Conservation (phyloP, 164 flowering plant genomes). For the Vitis riparia region DNA sequence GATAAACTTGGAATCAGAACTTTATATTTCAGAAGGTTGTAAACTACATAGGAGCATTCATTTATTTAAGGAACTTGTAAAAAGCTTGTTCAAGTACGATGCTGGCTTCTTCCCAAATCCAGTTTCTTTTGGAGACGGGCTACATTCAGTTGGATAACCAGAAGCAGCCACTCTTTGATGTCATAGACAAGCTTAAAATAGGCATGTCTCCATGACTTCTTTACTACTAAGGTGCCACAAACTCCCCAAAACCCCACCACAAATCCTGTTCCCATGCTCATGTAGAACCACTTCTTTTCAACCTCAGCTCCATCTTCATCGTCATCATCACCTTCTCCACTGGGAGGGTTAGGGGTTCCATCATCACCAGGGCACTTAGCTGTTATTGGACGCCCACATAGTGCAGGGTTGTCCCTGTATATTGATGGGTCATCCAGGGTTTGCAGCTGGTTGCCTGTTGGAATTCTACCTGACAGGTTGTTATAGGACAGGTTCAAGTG, state of each 20-base stretch:
- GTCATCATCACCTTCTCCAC: neutral
- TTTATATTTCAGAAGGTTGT: too few species aligned
- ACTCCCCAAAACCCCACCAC: too few species aligned
- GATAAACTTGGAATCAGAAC: too few species aligned
- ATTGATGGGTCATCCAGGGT: slow-evolving; percentile 9
- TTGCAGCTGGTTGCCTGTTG: too few species aligned
- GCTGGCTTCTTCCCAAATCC: neutral
- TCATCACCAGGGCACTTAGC: slow-evolving; percentile 8
- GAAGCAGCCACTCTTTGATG: neutral
- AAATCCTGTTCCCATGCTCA: too few species aligned
- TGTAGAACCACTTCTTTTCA: too few species aligned
- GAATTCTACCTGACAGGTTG: too few species aligned
- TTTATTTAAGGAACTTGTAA: too few species aligned
- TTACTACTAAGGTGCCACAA: neutral
- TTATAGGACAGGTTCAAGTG: too few species aligned
- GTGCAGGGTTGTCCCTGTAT: slow-evolving; percentile 9
- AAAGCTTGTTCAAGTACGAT: neutral
- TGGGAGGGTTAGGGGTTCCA: neutral
- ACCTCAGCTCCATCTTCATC: neutral
- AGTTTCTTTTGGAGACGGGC: too few species aligned
- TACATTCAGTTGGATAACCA: neutral
- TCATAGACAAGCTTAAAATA: neutral
- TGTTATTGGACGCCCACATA: slow-evolving; percentile 16
- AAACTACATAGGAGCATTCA: too few species aligned
- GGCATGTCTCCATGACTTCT: neutral